Evolutionary conservation across 495 filamentous ascomycete species (phyloP).

Genomic region (Glonium stellatum): DNA sequence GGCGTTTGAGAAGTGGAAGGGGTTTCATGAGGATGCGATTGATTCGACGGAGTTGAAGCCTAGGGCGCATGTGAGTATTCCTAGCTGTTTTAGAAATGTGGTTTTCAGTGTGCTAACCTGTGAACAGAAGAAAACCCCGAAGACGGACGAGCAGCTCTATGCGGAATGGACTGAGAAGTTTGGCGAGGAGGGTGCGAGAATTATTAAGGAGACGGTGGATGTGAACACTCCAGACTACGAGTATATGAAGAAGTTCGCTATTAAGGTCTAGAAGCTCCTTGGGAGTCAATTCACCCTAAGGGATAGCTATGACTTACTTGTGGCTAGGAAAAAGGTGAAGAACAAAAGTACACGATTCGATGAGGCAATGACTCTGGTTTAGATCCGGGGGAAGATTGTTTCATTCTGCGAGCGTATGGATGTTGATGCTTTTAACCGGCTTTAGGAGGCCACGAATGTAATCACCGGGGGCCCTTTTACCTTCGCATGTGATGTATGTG

Average conservation of each 20-base stretch:
- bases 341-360: neutral
- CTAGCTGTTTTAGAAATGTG: neutral
- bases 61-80: slow-evolving; percentile 60
- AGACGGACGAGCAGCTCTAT: slow-evolving; percentile 65
- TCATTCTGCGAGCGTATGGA: neutral
- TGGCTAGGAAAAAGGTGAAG: neutral
- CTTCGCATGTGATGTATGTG: too few species aligned
- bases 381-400: neutral
- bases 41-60: slow-evolving; percentile 65
- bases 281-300: neutral
- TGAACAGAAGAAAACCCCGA: slow-evolving; percentile 48
- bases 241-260: slow-evolving; percentile 82
- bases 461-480: too few species aligned
- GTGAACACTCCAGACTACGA: slow-evolving; percentile 80
- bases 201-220: slow-evolving; percentile 71
- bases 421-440: neutral
- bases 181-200: slow-evolving; percentile 64
- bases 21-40: slow-evolving; percentile 93
- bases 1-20: slow-evolving; percentile 91
- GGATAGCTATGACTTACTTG: neutral
- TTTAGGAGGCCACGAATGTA: too few species aligned
- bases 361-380: neutral
- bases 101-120: slow-evolving; percentile 7
- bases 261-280: slow-evolving; percentile 44
- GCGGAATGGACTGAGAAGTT: slow-evolving; percentile 76